Conservation (phyloP, 1,284 basidiomycete species). For the Kwoniella shivajii region DNA sequence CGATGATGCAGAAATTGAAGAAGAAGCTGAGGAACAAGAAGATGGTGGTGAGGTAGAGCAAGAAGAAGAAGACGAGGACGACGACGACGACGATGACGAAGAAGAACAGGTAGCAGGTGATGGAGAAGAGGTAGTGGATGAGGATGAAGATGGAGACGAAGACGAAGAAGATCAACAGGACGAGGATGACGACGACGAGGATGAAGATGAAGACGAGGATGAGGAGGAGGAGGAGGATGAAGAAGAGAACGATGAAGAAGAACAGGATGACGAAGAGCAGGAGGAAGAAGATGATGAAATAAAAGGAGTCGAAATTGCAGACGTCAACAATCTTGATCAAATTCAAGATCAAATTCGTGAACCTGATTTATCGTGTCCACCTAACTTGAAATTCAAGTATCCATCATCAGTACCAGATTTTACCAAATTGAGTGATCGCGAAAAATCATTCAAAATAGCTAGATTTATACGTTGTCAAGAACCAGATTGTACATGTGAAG, state of each 20-base stretch:
- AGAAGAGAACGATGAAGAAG: conserved; percentile 3
- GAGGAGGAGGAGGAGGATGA: conserved; percentile 7
- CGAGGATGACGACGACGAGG: conserved; percentile 8
- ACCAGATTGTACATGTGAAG: conserved; percentile 58
- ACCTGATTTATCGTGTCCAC: conserved; percentile 8
- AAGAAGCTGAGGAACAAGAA: conserved; percentile 1
- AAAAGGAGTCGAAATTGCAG: neutral
- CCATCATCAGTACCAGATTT: conserved; percentile 40
- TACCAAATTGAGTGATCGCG: conserved; percentile 31
- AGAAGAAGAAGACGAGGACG: neutral
- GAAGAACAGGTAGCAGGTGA: conserved; percentile 1
- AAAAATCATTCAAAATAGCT: conserved; percentile 50
- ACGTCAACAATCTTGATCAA: neutral
- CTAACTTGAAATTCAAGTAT: conserved; percentile 30
- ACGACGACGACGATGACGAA: neutral
- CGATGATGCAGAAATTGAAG: conserved; percentile 1
- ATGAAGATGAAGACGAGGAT: conserved; percentile 8
- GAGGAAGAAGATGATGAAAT: neutral
- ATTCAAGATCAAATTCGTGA: neutral
- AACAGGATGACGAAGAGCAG: neutral
- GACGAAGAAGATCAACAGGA: conserved; percentile 3
- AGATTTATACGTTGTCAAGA: conserved; percentile 45
- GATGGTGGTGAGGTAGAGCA: neutral
- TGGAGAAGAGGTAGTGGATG: neutral
- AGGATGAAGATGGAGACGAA: neutral